phyloP scores from a whole-genome alignment of 2,329 filamentous ascomycete genomes.

The Aspergillus sp. region DNA sequence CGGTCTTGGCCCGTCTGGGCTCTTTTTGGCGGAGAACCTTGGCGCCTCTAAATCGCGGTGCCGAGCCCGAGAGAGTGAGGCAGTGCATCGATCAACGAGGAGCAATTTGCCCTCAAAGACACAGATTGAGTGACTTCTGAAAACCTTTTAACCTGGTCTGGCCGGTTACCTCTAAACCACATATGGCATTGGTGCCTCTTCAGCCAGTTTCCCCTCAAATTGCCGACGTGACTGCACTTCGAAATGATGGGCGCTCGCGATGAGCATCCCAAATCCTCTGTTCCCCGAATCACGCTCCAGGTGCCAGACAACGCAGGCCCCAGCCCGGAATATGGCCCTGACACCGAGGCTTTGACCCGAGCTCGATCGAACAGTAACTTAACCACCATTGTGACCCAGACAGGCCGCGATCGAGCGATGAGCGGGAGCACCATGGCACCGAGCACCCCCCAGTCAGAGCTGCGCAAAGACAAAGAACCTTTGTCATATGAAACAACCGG shows the following conservation, averaged over 20 bases:
- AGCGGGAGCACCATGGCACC: constrained; percentile 17
- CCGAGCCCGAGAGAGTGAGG: constrained; percentile 1
- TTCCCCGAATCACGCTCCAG: not conserved
- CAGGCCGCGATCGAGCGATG: constrained; percentile 13
- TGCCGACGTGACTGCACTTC: not conserved
- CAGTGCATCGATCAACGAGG: not conserved
- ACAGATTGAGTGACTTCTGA: too few relatives aligned
- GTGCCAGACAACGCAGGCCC: not conserved
- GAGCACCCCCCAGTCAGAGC: constrained; percentile 4
- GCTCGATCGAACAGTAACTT: constrained; percentile 11
- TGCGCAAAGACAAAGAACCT: constrained; percentile 5
- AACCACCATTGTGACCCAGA: constrained; percentile 7
- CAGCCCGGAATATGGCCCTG: not conserved
- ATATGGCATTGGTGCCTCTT: not conserved
- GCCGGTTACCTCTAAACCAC: not conserved
- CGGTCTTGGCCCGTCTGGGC: constrained; percentile 7
- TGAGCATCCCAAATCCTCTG: not conserved
- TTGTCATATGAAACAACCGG: constrained; percentile 4
- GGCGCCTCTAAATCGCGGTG: not conserved
- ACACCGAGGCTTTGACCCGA: not conserved
- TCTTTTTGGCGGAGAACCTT: not conserved
- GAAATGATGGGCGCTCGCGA: not conserved
- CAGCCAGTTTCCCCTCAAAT: not conserved
- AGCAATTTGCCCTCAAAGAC: too few relatives aligned
- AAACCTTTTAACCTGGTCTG: not conserved